A percentile compares a stretch with the other conserved stretches of the same genome.
Evolutionary conservation across 1,139 yeast genomes (phyloP).

Genomic region (Zygoascus hellenicus): DNA sequence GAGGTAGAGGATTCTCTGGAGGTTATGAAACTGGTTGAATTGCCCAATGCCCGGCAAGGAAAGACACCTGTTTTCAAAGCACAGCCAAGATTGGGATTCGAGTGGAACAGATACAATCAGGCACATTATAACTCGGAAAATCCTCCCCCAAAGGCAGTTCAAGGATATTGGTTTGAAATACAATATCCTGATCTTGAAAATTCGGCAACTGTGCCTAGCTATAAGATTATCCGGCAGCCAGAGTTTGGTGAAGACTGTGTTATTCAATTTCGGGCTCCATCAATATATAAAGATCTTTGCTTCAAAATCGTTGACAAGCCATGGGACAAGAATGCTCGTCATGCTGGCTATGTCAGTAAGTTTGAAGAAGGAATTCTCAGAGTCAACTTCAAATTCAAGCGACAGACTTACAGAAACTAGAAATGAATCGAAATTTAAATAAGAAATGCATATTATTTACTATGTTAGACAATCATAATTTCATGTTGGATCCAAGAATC

Average conservation of each 20-base stretch:
- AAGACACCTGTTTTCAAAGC: constrained; percentile 26
- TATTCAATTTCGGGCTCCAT: constrained; percentile 32
- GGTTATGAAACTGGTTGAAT: background rate
- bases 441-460: constrained; percentile 7
- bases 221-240: constrained; percentile 24
- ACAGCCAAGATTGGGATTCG: constrained; percentile 26
- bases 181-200: constrained; percentile 33
- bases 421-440: constrained; percentile 4
- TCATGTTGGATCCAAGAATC: constrained; percentile 26
- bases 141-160: constrained; percentile 38
- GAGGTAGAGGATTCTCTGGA: background rate
- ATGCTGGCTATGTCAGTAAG: constrained; percentile 29
- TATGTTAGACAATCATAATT: constrained; percentile 21
- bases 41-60: constrained; percentile 1
- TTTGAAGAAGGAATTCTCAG: constrained; percentile 36
- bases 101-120: constrained; percentile 37
- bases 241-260: constrained; percentile 24
- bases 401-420: constrained; percentile 28
- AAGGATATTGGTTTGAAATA: constrained; percentile 37
- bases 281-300: constrained; percentile 34
- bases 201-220: constrained; percentile 30
- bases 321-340: constrained; percentile 34
- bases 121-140: constrained; percentile 33
- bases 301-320: constrained; percentile 35
- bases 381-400: constrained; percentile 35